Conservation (phyloP, 257 asterid genomes). For the Solanum virginianum region DNA sequence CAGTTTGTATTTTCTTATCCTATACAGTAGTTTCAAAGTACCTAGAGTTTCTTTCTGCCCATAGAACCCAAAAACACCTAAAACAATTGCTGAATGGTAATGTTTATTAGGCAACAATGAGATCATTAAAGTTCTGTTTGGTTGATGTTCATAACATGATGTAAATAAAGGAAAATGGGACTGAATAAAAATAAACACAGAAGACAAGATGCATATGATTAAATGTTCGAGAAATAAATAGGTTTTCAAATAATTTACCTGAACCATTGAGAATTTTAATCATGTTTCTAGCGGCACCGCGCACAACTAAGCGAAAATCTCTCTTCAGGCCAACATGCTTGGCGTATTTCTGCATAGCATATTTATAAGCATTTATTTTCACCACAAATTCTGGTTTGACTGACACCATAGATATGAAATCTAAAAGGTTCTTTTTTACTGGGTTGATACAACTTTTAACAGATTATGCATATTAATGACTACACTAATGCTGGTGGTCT, state of each 20-base stretch:
- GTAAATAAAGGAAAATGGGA: neutral
- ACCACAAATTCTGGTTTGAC: neutral
- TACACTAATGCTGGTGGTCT: neutral
- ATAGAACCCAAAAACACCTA: neutral
- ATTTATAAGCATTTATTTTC: neutral
- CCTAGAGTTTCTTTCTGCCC: neutral
- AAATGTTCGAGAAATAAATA: neutral
- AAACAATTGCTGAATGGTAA: neutral
- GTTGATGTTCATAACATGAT: neutral
- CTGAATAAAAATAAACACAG: neutral
- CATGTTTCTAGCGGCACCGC: constrained; percentile 99
- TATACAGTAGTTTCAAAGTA: neutral
- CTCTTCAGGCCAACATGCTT: constrained; percentile 89
- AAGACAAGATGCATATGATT: neutral
- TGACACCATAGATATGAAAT: neutral
- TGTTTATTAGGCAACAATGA: neutral
- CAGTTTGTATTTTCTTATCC: neutral
- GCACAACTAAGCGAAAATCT: constrained; percentile 89
- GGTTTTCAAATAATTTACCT: constrained; percentile 25
- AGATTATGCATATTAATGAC: neutral
- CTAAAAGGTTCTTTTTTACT: neutral
- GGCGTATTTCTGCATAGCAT: constrained; percentile 66
- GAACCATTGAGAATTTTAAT: constrained; percentile 82
- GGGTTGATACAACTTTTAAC: neutral
- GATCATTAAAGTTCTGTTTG: neutral